Base-by-base conservation (phyloP, 108 stramenopile species). In the Cyclotella cryptica region DNA sequence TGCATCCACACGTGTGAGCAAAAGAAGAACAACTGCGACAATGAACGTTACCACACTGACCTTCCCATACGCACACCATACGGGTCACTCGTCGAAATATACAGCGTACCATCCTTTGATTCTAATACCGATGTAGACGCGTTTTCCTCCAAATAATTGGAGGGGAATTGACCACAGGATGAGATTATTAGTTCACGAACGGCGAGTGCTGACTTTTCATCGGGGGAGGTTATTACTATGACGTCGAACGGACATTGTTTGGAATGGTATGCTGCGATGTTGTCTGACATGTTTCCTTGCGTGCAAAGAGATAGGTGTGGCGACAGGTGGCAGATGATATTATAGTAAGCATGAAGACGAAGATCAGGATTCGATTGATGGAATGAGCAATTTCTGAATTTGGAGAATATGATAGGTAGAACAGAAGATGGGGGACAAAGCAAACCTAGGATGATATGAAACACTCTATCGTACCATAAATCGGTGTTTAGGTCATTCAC, bases 21-120 rank as follows among this genome's bases (percentile, higher is more conserved):
- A 62, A 17, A 3, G 39, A 15, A 30, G 1, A 8, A 19, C 55
- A 55, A 55, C 55, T 12, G 22, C n/a, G 24, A 22, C 3, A 55
- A 55, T 12, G 11, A 55, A 55, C 55, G 3, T 35, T 35, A 55
- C n/a, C 7, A 2, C 29, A 62, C 60, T 15, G 30, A 65, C 64
- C 64, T 65, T 29, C 93, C 93, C 65, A 89, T 77, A 43, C 91
- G 80, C 18, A 84, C 74, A 42, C 83, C 87, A 58, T 67, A 87
- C 18, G 93, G 89, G 86, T 94, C 93, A 69, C 71, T 87, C 10
- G 91, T 87, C 1, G 89, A 88, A 10, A 91, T 52, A 35, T 88
- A 66, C 7, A 79, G n/a, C 19, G 69, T 69, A 10, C 58, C 74
- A 64, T 57, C 53, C 6, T 57, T 57, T 3, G 70, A 70, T 53